Evolutionary conservation across 1,139 yeast species (phyloP).

Genomic region (Debaryomyces subglobosus): DNA sequence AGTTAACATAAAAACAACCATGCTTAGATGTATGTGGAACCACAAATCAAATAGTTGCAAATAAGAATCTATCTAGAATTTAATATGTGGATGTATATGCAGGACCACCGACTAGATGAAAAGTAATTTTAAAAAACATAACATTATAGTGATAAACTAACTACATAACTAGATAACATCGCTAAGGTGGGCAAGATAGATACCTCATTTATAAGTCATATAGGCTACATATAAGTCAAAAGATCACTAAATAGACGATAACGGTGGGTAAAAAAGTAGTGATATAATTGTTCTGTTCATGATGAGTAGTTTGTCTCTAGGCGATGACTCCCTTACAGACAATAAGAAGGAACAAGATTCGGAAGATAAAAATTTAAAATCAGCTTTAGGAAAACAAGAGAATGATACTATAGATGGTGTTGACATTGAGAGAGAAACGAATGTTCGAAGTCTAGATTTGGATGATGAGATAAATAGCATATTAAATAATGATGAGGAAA

Average conservation of each 20-base stretch:
- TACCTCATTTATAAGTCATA: conserved; percentile 3
- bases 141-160: conserved; percentile 3
- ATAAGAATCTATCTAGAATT: background rate
- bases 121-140: conserved; percentile 9
- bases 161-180: background rate
- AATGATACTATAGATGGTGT: background rate
- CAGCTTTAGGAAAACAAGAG: conserved; percentile 5
- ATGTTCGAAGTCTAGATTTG: conserved; percentile 8
- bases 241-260: background rate
- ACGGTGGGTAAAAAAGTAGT: conserved; percentile 2
- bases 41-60: conserved; percentile 8
- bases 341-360: conserved; percentile 6
- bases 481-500: conserved; percentile 9
- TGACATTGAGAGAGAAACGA: conserved; percentile 1
- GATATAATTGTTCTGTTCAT: conserved; percentile 7
- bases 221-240: background rate
- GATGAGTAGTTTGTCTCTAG: conserved; percentile 16
- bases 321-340: conserved; percentile 12
- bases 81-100: background rate
- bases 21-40: background rate
- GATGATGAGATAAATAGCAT: conserved; percentile 13
- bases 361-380: conserved; percentile 3
- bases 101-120: background rate
- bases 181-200: conserved; percentile 1
- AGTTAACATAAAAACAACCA: background rate